Conservation (phyloP, 2,329 filamentous ascomycete genomes). For the Colletotrichum endophyticum region DNA sequence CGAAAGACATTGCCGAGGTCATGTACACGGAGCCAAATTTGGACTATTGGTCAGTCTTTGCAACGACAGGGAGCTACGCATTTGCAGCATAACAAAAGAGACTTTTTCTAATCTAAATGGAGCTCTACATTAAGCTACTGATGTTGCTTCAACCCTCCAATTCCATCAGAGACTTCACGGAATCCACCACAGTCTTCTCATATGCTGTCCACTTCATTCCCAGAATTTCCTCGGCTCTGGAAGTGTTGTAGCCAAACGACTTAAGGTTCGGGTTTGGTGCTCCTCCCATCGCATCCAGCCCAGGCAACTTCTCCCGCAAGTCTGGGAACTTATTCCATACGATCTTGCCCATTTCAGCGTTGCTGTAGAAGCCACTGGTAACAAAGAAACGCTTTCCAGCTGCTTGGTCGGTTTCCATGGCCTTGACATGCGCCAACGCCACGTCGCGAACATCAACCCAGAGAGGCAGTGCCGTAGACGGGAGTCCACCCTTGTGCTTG, state of each 20-base stretch:
- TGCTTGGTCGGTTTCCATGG: slow-evolving; percentile 25
- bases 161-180: not conserved
- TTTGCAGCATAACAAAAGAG: slow-evolving; percentile 21
- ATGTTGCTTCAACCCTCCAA: not conserved
- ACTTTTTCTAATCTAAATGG: not conserved
- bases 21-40: slow-evolving; percentile 2
- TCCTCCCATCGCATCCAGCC: slow-evolving; percentile 21
- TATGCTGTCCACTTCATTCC: slow-evolving; percentile 51
- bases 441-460: slow-evolving; percentile 33
- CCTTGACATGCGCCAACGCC: slow-evolving; percentile 29
- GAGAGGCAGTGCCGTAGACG: slow-evolving; percentile 20
- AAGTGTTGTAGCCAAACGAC: slow-evolving; percentile 37
- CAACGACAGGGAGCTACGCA: slow-evolving; percentile 29
- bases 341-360: slow-evolving; percentile 24
- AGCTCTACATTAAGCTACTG: not conserved
- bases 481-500: slow-evolving; percentile 25
- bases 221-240: slow-evolving; percentile 46
- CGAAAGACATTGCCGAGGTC: slow-evolving; percentile 13
- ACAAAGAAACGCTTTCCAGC: slow-evolving; percentile 31
- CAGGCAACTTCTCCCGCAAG: slow-evolving; percentile 25
- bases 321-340: slow-evolving; percentile 24
- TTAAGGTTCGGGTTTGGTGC: not conserved
- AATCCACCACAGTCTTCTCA: slow-evolving; percentile 52
- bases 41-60: slow-evolving; percentile 27
- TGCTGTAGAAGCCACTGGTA: slow-evolving; percentile 24